These are phyloP conservation scores for Helicostylum pulchrum DNA, from an alignment of 192 early-diverging fungal species.

Conservation along the genomic window DNA sequence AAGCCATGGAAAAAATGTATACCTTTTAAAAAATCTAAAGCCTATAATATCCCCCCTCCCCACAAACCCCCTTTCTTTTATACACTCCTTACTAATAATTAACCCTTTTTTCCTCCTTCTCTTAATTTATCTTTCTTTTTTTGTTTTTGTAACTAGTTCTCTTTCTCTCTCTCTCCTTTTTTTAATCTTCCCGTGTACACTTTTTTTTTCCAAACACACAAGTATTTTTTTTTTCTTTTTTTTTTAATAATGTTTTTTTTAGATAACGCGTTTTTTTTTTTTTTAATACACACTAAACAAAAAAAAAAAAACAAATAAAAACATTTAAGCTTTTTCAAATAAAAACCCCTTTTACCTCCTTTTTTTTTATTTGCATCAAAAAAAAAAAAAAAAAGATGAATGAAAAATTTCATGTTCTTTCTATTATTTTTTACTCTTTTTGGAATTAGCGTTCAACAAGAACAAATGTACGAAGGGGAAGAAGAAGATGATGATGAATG, in stretches of 20 bases:
- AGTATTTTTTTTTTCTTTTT: conserved; percentile 1
- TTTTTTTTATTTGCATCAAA: conserved; percentile 12
- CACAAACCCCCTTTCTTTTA: too few species aligned
- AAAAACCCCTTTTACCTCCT: conserved; percentile 1
- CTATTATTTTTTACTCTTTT: too few species aligned
- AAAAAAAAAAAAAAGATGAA: conserved; percentile 6
- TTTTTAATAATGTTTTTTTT: conserved; percentile 4
- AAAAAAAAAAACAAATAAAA: too few species aligned
- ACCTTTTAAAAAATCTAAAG: conserved; percentile 16
- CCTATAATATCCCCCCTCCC: too few species aligned
- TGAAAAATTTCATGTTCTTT: neutral
- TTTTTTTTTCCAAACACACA: conserved; percentile 4
- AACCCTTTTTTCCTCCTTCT: too few species aligned
- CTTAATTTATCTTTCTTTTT: too few species aligned
- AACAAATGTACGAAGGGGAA: too few species aligned
- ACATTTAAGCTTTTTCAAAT: too few species aligned
- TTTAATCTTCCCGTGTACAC: neutral
- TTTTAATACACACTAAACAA: neutral
- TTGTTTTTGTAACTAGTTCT: too few species aligned
- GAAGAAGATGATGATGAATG: conserved; percentile 16
- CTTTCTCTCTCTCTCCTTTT: too few species aligned
- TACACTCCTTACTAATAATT: neutral
- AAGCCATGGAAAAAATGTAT: conserved; percentile 44
- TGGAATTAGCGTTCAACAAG: too few species aligned
- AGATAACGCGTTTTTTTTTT: too few species aligned